Percentiles rank a stretch among this genome's conserved stretches.
These are phyloP conservation scores for Nyctanthes arbortristis DNA, from an alignment of 257 asterid species.

Conservation along the genomic window DNA sequence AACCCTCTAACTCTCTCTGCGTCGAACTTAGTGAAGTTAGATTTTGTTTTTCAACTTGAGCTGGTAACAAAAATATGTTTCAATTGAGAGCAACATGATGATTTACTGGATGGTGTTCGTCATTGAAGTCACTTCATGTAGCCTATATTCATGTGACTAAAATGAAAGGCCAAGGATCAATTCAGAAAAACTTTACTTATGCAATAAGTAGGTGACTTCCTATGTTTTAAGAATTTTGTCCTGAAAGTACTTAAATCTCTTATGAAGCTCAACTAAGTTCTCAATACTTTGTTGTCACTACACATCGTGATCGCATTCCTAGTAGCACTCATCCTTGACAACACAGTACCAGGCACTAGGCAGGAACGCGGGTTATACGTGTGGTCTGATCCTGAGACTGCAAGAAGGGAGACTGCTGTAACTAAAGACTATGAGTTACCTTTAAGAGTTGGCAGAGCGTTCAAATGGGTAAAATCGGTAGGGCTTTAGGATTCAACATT, in stretches of 20 bases:
- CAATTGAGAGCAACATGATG: neutral
- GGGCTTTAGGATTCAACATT: constrained; percentile 52
- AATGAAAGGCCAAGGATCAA: neutral
- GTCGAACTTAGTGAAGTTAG: neutral
- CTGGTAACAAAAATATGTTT: neutral
- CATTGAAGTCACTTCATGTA: neutral
- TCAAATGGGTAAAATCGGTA: constrained; percentile 98
- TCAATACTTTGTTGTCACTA: constrained; percentile 81
- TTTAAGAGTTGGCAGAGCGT: constrained; percentile 71
- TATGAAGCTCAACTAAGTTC: constrained; percentile 70
- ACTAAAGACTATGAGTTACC: constrained; percentile 84
- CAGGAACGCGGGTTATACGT: constrained; percentile 94
- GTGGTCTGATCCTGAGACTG: constrained; percentile 91
- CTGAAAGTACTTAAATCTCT: constrained; percentile 9
- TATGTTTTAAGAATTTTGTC: neutral
- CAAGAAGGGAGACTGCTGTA: constrained; percentile 90
- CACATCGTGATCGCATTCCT: constrained; percentile 92
- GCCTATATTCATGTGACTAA: neutral
- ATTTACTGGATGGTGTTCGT: neutral
- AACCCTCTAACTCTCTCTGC: neutral
- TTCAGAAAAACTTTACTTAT: neutral
- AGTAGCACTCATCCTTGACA: constrained; percentile 78
- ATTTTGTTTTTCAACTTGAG: neutral
- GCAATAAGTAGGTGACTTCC: neutral
- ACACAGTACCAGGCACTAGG: constrained; percentile 86